Percentiles rank a stretch among this genome's conserved stretches.
Conservation (phyloP, 2,329 filamentous ascomycete genomes). For the Westerdykella aurantiaca region DNA sequence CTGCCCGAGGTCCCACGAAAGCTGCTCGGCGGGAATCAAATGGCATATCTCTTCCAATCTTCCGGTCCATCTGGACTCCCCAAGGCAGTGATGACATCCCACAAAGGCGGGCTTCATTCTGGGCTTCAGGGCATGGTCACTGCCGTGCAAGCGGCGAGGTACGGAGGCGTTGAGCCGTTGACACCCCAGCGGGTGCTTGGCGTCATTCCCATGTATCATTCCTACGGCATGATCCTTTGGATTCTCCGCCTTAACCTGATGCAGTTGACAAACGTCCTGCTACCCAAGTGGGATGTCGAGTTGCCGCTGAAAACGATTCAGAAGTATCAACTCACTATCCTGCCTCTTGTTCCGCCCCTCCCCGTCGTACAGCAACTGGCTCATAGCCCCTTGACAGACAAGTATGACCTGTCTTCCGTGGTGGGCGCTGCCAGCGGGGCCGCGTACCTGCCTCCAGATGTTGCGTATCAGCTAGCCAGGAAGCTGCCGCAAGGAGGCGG, state of each 20-base stretch:
- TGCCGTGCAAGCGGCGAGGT: slow-evolving; percentile 17
- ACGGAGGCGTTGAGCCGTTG: slow-evolving; percentile 18
- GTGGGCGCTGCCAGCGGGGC: slow-evolving; percentile 19
- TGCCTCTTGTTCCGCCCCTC: slow-evolving; percentile 25
- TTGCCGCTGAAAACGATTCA: slow-evolving; percentile 22
- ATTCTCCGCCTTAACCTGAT: slow-evolving; percentile 24
- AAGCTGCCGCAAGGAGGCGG: slow-evolving; percentile 22
- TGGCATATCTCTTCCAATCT: slow-evolving; percentile 28
- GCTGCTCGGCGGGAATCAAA: slow-evolving; percentile 17
- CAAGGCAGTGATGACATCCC: slow-evolving; percentile 32
- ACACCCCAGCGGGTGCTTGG: slow-evolving; percentile 13
- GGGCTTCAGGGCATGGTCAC: slow-evolving; percentile 23
- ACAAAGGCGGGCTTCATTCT: slow-evolving; percentile 22
- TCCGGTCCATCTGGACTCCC: slow-evolving; percentile 28
- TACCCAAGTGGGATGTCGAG: slow-evolving; percentile 25
- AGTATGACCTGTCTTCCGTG: slow-evolving; percentile 24
- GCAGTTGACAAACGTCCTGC: slow-evolving; percentile 18
- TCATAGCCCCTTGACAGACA: slow-evolving; percentile 19
- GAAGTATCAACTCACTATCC: slow-evolving; percentile 20
- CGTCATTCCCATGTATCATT: slow-evolving; percentile 29
- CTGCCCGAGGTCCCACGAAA: slow-evolving; percentile 16
- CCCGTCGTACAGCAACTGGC: slow-evolving; percentile 27
- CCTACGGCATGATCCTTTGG: slow-evolving; percentile 29
- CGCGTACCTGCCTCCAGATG: slow-evolving; percentile 26
- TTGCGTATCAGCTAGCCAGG: slow-evolving; percentile 22